Evolutionary conservation across 2,329 filamentous ascomycete genomes (phyloP).

Genomic region (Ophiobolus disseminans): DNA sequence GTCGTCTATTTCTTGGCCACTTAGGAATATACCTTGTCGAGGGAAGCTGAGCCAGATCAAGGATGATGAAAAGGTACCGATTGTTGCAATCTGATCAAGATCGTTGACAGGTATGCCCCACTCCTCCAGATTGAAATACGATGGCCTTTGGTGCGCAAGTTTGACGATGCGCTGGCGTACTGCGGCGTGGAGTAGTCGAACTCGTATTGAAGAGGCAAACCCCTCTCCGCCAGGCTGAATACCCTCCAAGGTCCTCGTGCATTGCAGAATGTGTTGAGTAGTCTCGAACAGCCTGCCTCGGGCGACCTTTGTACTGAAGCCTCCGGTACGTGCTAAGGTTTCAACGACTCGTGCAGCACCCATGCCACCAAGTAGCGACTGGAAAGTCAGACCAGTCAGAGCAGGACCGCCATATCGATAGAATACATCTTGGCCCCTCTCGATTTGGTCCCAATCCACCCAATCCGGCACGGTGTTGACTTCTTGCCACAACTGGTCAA

Average conservation of each 20-base stretch:
- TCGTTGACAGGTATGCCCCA: slow-evolving; percentile 76
- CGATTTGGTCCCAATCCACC: slow-evolving; percentile 80
- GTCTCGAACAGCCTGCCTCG: slow-evolving; percentile 73
- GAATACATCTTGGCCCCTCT: slow-evolving; percentile 76
- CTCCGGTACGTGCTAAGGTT: slow-evolving; percentile 75
- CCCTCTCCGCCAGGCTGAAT: slow-evolving; percentile 74
- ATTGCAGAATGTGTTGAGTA: slow-evolving; percentile 76
- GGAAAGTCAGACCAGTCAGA: slow-evolving; percentile 69
- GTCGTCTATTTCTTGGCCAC: slow-evolving; percentile 67
- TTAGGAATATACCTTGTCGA: slow-evolving; percentile 73
- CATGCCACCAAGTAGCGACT: slow-evolving; percentile 74
- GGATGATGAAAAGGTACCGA: slow-evolving; percentile 72
- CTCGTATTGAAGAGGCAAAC: slow-evolving; percentile 69
- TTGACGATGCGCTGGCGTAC: slow-evolving; percentile 70
- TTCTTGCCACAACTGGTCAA: slow-evolving; percentile 68
- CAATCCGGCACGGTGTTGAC: slow-evolving; percentile 72
- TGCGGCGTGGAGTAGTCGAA: slow-evolving; percentile 72
- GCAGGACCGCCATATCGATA: slow-evolving; percentile 76
- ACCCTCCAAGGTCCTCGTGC: slow-evolving; percentile 68
- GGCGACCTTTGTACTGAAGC: slow-evolving; percentile 73
- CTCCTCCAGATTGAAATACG: slow-evolving; percentile 67
- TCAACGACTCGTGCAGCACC: slow-evolving; percentile 76
- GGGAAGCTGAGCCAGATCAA: slow-evolving; percentile 74
- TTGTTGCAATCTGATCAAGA: slow-evolving; percentile 75
- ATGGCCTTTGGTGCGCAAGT: slow-evolving; percentile 62